Conservation (phyloP, 2,329 filamentous ascomycete genomes). For the Pseudogymnoascus sp. region DNA sequence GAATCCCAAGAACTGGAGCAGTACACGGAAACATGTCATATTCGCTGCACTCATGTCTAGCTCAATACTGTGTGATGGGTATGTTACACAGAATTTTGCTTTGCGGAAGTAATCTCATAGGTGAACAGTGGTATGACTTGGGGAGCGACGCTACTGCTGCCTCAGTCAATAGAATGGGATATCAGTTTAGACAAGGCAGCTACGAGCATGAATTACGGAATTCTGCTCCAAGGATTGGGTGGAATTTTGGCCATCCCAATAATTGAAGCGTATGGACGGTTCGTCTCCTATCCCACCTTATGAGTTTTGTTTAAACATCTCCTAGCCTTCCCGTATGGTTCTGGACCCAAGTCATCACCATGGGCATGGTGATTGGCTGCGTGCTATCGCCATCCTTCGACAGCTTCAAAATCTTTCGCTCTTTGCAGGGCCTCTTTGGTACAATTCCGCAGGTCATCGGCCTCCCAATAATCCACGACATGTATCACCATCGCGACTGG, state of each 20-base stretch:
- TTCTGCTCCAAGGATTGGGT: constrained; percentile 33
- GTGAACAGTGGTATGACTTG: constrained; percentile 32
- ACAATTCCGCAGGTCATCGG: constrained; percentile 35
- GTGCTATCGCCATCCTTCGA: constrained; percentile 33
- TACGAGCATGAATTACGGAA: constrained; percentile 34
- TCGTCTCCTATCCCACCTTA: constrained; percentile 17
- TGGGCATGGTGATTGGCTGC: constrained; percentile 34
- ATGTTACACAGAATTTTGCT: neutral
- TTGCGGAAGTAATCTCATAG: neutral
- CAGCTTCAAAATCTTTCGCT: constrained; percentile 33
- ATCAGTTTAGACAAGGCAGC: constrained; percentile 29
- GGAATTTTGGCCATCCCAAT: constrained; percentile 33
- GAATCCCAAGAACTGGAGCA: neutral
- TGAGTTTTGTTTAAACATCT: constrained; percentile 13
- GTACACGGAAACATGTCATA: neutral
- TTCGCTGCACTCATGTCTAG: neutral
- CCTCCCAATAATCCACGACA: constrained; percentile 34
- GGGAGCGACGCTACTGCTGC: constrained; percentile 33
- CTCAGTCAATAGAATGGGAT: constrained; percentile 32
- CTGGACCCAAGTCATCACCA: constrained; percentile 34
- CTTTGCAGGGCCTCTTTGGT: constrained; percentile 33
- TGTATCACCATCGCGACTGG: constrained; percentile 30
- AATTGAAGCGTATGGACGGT: constrained; percentile 35
- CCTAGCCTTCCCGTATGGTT: constrained; percentile 35
- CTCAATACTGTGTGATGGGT: neutral